Evolutionary conservation across 2,329 filamentous ascomycete species (phyloP).

Genomic region (Mycosphaerella arachidis): DNA sequence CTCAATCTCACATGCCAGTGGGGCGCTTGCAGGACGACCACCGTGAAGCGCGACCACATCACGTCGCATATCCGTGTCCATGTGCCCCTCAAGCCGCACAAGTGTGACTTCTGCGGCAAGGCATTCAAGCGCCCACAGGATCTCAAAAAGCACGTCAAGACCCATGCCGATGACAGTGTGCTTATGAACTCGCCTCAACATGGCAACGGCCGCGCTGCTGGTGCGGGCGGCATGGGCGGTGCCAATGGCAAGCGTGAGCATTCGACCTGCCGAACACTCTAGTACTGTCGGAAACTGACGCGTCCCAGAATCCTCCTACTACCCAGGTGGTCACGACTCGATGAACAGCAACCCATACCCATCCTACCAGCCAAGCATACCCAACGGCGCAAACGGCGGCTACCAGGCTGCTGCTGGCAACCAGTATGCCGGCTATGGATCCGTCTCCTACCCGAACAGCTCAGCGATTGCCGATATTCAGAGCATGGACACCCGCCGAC

Average conservation of each 20-base stretch:
- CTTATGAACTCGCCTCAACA: constrained; percentile 61
- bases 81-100: constrained; percentile 97
- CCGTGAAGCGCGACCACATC: constrained; percentile 98
- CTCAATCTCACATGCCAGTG: constrained; percentile 95
- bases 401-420: constrained; percentile 25
- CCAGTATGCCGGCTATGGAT: constrained; percentile 37
- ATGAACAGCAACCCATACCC: constrained; percentile 30
- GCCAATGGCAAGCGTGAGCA: constrained; percentile 38
- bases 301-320: constrained; percentile 27
- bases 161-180: constrained; percentile 91
- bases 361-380: constrained; percentile 29
- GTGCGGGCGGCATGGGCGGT: constrained; percentile 32
- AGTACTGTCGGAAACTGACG: constrained; percentile 9
- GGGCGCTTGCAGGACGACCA: constrained; percentile 93
- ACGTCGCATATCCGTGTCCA: constrained; percentile 98
- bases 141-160: constrained; percentile 99
- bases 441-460: constrained; percentile 45
- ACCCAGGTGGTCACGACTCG: constrained; percentile 30
- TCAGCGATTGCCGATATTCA: constrained; percentile 34
- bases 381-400: constrained; percentile 20
- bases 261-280: constrained; percentile 27
- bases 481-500: constrained; percentile 68
- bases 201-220: constrained; percentile 23
- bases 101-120: constrained; percentile 98
- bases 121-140: constrained; percentile 99